Base-by-base conservation (phyloP, 768 basidiomycete genomes). In the Sarcodon aspratus region DNA sequence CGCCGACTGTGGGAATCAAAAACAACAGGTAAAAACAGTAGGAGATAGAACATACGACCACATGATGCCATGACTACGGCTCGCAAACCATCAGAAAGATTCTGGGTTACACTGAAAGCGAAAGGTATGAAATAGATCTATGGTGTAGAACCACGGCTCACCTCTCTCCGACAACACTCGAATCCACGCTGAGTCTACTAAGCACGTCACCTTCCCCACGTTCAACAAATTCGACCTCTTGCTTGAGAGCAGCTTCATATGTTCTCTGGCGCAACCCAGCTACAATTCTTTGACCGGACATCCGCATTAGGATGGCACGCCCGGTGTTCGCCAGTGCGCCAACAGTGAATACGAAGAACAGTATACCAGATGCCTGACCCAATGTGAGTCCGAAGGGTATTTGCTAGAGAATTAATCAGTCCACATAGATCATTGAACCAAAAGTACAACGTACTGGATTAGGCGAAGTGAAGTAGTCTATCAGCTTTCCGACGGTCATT, bases 171-270 rank as follows among this genome's bases (percentile, higher is more conserved):
- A 98, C 88, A 54, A 98, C 88, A 55, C 80, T 88, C 6, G 89
- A 88, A 61, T 99, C 95, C 1, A 84, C 85, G 50, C 87, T 92
- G 33, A 98, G 71, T 48, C 95, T 71, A 63, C 91, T 94, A 40
- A 97, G 69, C 8, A 96, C 87, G 61, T 99, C 95, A 7, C 95
- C 95, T 53, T 94, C 91, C 2, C 90, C 90, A 35, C 77, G 78
- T 62, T 96, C 94, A 6, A 94, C 88, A 62, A 82, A 94, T 62
- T 95, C 92, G 27, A 95, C 84, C 63, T 97, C 94, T 64, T 96
- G 91, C 47, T 72, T 74, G 7, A 97, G 70, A 3, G 91, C 79
- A n/a, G 88, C 85, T 7, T 74, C 69, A 61, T 91, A 98, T 13
- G 85, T 88, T 44, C 76, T 72, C 64, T 93, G 81, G 31, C 94